These are phyloP conservation scores for Rhynchospora pubera DNA, from an alignment of 176 grass and related monocot species.

Conservation along the genomic window DNA sequence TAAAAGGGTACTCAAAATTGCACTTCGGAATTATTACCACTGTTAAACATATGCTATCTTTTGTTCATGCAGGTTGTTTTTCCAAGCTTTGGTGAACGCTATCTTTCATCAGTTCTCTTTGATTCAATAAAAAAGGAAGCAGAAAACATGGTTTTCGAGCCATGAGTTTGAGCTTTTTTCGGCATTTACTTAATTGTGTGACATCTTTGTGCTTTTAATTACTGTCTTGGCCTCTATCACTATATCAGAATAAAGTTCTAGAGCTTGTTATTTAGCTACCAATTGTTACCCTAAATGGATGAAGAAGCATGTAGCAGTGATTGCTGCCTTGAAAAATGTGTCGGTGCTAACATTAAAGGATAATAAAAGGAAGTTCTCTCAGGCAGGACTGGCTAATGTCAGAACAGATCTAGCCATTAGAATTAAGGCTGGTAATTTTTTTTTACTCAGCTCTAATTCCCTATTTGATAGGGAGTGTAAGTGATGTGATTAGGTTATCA, in stretches of 20 bases:
- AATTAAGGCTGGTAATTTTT: too few relatives aligned
- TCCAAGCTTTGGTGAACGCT: conserved; percentile 22
- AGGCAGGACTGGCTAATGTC: too few relatives aligned
- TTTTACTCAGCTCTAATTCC: too few relatives aligned
- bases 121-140: conserved; percentile 24
- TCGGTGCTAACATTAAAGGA: too few relatives aligned
- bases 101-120: conserved; percentile 18
- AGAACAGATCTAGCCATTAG: too few relatives aligned
- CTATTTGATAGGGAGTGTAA: too few relatives aligned
- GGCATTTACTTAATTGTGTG: neutral
- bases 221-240: neutral
- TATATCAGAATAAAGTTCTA: neutral
- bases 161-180: neutral
- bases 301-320: too few relatives aligned
- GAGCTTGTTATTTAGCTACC: neutral
- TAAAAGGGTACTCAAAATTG: neutral
- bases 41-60: neutral
- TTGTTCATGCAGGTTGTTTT: conserved; percentile 10
- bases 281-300: too few relatives aligned
- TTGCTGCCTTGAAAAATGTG: too few relatives aligned
- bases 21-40: neutral
- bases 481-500: too few relatives aligned
- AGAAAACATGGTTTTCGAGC: conserved; percentile 22
- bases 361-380: too few relatives aligned
- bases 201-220: neutral